Percentiles rank a stretch among this genome's conserved stretches.
Conservation (phyloP, 2,329 filamentous ascomycete species). For the Fusarium chaquense region DNA sequence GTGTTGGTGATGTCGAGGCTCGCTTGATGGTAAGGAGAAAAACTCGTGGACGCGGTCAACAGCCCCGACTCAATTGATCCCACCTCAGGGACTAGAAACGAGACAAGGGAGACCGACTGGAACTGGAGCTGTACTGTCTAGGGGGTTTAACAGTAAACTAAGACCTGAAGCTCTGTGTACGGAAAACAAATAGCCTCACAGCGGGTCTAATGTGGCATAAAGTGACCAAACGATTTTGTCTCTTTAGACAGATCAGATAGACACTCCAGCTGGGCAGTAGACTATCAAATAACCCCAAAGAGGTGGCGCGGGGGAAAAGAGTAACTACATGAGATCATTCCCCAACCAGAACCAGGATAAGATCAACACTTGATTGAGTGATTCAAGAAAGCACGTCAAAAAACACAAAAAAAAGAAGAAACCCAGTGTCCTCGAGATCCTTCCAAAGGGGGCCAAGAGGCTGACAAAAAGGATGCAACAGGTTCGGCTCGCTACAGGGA, state of each 20-base stretch:
- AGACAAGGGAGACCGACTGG: constrained; percentile 35
- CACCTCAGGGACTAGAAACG: constrained; percentile 29
- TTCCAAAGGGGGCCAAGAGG: constrained; percentile 18
- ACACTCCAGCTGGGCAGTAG: not conserved
- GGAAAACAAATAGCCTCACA: not conserved
- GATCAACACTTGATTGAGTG: constrained; percentile 3
- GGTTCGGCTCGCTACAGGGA: not conserved
- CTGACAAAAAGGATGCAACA: constrained; percentile 28
- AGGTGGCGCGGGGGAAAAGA: constrained; percentile 35
- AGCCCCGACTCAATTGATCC: constrained; percentile 19
- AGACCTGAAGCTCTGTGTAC: not conserved
- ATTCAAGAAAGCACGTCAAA: constrained; percentile 34
- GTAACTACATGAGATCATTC: constrained; percentile 21
- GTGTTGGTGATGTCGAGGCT: constrained; percentile 9
- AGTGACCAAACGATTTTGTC: not conserved
- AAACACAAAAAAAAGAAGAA: constrained; percentile 37
- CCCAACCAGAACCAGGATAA: not conserved
- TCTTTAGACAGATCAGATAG: not conserved
- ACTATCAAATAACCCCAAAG: not conserved
- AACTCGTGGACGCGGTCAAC: constrained; percentile 21
- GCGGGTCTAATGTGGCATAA: not conserved
- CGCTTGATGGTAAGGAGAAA: not conserved
- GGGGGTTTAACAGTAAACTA: not conserved
- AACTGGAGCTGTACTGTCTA: constrained; percentile 2
- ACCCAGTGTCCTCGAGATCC: constrained; percentile 6